Conservation (phyloP, 768 basidiomycete genomes). For the Panellus pusillus region DNA sequence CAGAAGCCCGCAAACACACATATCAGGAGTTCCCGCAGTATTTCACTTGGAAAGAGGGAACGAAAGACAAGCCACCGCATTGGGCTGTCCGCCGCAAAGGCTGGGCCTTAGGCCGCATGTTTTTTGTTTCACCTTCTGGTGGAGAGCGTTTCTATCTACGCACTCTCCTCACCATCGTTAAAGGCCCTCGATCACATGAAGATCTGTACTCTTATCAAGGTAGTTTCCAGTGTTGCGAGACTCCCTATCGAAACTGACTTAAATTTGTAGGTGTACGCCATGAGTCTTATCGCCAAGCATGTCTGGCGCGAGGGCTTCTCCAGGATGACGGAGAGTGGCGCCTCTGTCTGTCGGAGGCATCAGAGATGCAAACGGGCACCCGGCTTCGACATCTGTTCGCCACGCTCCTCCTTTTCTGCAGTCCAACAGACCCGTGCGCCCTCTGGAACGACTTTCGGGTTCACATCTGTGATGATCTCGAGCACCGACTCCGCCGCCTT, state of each 20-base stretch:
- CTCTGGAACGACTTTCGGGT: constrained; percentile 9
- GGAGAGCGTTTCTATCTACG: constrained; percentile 13
- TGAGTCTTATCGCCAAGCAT: constrained; percentile 4
- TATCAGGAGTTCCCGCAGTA: constrained; percentile 27
- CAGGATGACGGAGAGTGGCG: constrained; percentile 45
- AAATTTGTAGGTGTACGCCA: neutral
- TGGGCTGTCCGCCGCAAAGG: constrained; percentile 32
- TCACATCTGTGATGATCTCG: constrained; percentile 12
- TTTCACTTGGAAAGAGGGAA: constrained; percentile 1
- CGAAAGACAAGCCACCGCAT: neutral
- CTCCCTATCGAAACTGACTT: neutral
- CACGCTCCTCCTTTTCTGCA: constrained; percentile 22
- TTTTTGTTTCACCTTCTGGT: constrained; percentile 27
- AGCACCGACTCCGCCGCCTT: neutral
- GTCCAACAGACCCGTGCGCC: neutral
- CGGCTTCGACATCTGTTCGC: constrained; percentile 35
- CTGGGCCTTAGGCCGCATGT: constrained; percentile 43
- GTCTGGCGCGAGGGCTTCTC: constrained; percentile 31
- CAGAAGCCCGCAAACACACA: constrained; percentile 18
- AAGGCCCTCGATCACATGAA: no score
- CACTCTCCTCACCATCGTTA: constrained; percentile 5
- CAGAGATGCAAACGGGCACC: constrained; percentile 32
- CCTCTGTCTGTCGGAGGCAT: constrained; percentile 37
- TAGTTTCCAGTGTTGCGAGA: no score
- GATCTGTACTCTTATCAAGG: no score